Conservation (phyloP, 306 rosid genomes). For the Quercus engelmannii region DNA sequence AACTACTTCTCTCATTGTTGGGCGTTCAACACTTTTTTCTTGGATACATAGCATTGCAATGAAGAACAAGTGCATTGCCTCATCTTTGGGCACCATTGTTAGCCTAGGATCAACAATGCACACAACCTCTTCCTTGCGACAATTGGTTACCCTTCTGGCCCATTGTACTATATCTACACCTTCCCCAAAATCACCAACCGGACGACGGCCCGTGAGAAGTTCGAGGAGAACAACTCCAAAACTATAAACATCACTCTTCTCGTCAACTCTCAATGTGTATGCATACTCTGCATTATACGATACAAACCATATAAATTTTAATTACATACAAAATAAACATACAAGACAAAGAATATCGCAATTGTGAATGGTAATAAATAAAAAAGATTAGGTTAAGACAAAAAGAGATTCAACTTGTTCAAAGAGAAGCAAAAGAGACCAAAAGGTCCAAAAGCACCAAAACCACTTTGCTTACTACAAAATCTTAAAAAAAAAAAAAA, state of each 20-base stretch:
- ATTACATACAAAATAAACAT: neutral
- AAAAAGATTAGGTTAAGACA: neutral
- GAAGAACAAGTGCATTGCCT: slow-evolving; percentile 75
- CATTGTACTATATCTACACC: slow-evolving; percentile 80
- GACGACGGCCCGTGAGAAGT: slow-evolving; percentile 64
- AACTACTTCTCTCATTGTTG: slow-evolving; percentile 89
- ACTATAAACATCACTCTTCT: slow-evolving; percentile 84
- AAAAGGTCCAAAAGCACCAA: neutral
- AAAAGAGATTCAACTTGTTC: neutral
- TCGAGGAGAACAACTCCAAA: slow-evolving; percentile 72
- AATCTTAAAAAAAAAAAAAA: neutral
- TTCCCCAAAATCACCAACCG: slow-evolving; percentile 77
- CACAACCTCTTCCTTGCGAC: slow-evolving; percentile 39
- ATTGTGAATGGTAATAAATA: neutral
- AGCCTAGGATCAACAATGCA: slow-evolving; percentile 50
- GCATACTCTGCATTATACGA: slow-evolving; percentile 60
- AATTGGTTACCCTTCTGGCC: slow-evolving; percentile 49
- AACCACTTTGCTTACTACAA: neutral
- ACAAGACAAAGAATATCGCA: neutral
- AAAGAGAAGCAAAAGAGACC: neutral
- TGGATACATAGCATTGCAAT: slow-evolving; percentile 61
- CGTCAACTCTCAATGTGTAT: slow-evolving; percentile 74
- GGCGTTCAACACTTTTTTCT: slow-evolving; percentile 75
- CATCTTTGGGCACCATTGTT: slow-evolving; percentile 43
- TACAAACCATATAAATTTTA: neutral